Conservation (phyloP, 2,329 filamentous ascomycete species). For the Diaporthe amygdali region DNA sequence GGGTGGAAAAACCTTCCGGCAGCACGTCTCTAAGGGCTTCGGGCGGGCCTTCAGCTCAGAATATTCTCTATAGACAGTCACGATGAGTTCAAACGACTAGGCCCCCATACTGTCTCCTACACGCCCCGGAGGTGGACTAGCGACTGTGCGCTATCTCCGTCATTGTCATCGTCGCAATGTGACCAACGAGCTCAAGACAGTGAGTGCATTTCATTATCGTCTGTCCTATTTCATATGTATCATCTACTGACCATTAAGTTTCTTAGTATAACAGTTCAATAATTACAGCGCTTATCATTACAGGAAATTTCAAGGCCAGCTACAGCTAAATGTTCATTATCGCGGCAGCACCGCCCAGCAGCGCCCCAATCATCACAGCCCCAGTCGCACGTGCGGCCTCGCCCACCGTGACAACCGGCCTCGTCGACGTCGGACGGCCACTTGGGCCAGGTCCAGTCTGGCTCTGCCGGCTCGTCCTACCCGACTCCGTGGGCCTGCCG, state of each 20-base stretch:
- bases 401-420: constrained; percentile 5
- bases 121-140: no score
- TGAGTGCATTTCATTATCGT: constrained; percentile 21
- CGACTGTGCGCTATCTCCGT: no score
- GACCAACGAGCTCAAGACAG: accelerated
- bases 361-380: constrained; percentile 12
- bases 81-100: no score
- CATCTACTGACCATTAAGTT: not conserved
- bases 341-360: constrained; percentile 11
- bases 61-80: no score
- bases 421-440: not conserved
- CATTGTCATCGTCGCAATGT: no score
- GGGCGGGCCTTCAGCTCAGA: no score
- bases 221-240: not conserved
- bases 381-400: not conserved
- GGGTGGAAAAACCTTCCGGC: no score
- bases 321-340: constrained; percentile 5
- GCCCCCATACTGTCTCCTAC: no score
- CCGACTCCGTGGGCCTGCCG: not conserved
- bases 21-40: no score
- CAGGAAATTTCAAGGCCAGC: not conserved
- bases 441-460: not conserved
- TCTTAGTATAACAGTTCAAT: not conserved
- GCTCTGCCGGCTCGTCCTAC: not conserved
- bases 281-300: not conserved